Evolutionary conservation across 2,329 filamentous ascomycete species (phyloP).

Genomic region (Botryosphaeria dothidea): DNA sequence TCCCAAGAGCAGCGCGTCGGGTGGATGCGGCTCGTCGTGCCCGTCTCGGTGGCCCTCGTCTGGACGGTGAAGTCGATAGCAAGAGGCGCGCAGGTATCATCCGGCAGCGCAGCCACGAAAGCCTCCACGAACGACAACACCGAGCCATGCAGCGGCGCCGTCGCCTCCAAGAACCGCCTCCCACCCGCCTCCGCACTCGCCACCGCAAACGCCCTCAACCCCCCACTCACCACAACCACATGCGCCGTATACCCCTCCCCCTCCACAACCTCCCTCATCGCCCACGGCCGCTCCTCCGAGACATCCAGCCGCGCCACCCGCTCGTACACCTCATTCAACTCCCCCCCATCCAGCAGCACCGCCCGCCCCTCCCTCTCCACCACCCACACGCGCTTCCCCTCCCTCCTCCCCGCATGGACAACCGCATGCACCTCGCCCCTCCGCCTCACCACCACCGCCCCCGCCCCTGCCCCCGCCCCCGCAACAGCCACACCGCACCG

Average conservation of each 20-base stretch:
- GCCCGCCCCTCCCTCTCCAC: background rate
- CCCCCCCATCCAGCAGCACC: background rate
- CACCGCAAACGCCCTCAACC: background rate
- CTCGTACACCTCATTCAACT: constrained; percentile 11
- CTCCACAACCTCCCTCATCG: constrained; percentile 2
- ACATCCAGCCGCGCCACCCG: constrained; percentile 1
- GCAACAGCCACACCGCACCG: background rate
- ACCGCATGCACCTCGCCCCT: constrained; percentile 8
- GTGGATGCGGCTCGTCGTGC: background rate
- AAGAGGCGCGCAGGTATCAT: background rate
- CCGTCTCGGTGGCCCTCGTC: background rate
- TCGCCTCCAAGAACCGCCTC: background rate
- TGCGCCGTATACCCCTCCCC: constrained; percentile 2
- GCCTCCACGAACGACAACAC: background rate
- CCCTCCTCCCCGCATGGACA: background rate
- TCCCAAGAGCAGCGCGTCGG: background rate
- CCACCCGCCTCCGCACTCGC: background rate
- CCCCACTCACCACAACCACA: background rate
- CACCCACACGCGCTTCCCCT: background rate
- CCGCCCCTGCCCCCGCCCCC: background rate
- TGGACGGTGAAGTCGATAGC: constrained; percentile 3
- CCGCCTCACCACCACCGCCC: background rate
- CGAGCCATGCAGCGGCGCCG: background rate
- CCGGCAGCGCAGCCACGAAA: constrained; percentile 2
- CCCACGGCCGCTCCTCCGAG: constrained; percentile 1